phyloP scores from a whole-genome alignment of 2,329 filamentous ascomycete species.

The Diaporthe ampelina region DNA sequence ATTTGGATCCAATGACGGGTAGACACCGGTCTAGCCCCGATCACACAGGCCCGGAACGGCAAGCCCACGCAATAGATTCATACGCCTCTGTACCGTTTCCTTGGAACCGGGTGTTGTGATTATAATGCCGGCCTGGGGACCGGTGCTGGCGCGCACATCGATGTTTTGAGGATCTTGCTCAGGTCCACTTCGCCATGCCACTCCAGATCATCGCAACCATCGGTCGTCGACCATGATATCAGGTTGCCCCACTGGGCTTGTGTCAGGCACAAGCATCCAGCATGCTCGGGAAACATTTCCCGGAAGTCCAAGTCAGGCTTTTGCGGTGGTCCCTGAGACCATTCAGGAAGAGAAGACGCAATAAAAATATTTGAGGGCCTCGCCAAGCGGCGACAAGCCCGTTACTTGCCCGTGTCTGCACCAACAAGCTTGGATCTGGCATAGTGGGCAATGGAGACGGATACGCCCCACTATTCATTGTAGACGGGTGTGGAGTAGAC shows the following conservation, averaged over 20 bases:
- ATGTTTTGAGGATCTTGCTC: background rate
- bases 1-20: constrained; percentile 17
- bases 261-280: background rate
- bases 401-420: background rate
- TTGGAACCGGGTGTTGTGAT: constrained; percentile 2
- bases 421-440: background rate
- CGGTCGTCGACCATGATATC: background rate
- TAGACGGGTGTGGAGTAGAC: background rate
- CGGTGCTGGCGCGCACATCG: background rate
- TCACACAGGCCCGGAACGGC: background rate
- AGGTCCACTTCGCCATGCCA: background rate
- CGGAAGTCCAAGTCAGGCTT: too few species aligned
- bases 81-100: background rate
- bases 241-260: background rate
- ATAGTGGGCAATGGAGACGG: background rate
- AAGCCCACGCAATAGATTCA: constrained; percentile 1
- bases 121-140: background rate
- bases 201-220: background rate
- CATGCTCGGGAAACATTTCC: background rate
- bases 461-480: background rate
- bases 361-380: background rate
- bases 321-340: background rate
- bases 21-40: constrained; percentile 10
- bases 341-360: background rate
- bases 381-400: constrained; percentile 3